Conservation (phyloP, 1,284 basidiomycete species). For the Ustanciosporium gigantosporum region DNA sequence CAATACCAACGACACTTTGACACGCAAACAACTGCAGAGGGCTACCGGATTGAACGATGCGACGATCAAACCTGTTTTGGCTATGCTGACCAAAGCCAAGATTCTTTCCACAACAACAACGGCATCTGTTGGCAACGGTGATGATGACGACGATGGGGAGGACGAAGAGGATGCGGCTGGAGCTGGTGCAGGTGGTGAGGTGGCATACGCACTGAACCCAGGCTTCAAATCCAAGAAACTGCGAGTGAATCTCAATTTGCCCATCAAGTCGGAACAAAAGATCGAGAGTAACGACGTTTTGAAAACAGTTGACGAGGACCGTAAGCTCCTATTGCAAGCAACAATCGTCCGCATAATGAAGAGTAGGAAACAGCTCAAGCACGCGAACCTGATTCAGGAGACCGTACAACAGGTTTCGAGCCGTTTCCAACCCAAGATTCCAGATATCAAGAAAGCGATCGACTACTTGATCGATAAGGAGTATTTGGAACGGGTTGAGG, state of each 20-base stretch:
- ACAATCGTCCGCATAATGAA: conserved; percentile 99
- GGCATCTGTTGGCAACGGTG: neutral
- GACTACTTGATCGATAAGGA: conserved; percentile 96
- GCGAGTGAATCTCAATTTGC: conserved; percentile 82
- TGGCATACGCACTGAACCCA: conserved; percentile 76
- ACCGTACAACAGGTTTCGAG: conserved; percentile 88
- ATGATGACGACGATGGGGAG: neutral
- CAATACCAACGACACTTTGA: conserved; percentile 81
- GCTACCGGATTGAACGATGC: conserved; percentile 83
- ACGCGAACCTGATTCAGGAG: conserved; percentile 89
- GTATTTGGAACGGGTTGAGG: conserved; percentile 90
- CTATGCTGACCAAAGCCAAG: conserved; percentile 83
- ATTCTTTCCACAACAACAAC: conserved; percentile 68
- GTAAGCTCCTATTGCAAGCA: conserved; percentile 95
- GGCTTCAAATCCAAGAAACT: conserved; percentile 90
- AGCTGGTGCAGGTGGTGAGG: conserved; percentile 54
- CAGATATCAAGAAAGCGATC: conserved; percentile 88
- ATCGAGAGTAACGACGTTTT: conserved; percentile 86
- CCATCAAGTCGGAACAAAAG: conserved; percentile 92
- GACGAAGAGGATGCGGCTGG: neutral
- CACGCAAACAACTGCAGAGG: conserved; percentile 75
- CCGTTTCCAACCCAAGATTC: conserved; percentile 85
- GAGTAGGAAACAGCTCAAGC: conserved; percentile 92
- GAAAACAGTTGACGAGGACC: conserved; percentile 95
- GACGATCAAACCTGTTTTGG: conserved; percentile 81